Base-by-base conservation (phyloP, 257 asterid species). In the Nyctanthes arbortristis region DNA sequence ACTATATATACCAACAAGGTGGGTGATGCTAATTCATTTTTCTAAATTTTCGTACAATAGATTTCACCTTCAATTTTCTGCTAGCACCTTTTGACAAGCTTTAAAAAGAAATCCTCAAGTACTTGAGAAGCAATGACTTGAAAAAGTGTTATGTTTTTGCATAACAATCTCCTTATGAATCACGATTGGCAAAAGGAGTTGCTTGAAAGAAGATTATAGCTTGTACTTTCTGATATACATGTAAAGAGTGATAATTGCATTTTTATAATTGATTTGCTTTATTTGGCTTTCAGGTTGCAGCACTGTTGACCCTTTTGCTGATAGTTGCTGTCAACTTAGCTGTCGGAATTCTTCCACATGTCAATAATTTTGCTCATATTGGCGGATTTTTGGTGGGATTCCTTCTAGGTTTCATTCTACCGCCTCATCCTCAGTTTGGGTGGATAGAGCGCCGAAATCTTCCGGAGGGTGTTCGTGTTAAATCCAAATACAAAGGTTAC, bases 301-400 rank as follows among this genome's bases (percentile, higher is more conserved):
- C 97, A 6, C 72, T 93, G 7, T 57, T 88, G 66, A 85, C 93
- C 1, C 88, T 93, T 32, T 43, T 93, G 79, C 78, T 93, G 77
- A 81, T 90, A 34, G 79, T 89, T 52, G 20, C 80, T 61, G 77
- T 93, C 3, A 93, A 93, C 64, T 76, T 93, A 52, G 98, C 84
- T 2, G 82, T 88, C 60, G 97, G 98, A 49, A 85, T 93, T 68
- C 81, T 93, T 75, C 98, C 98, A 3, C 91, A 84, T 29, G 95
- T 93, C 5, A 87, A 90, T 65, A 93, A 90, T 78, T 90, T 90
- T 66, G 96, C 96, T 27, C 97, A 90, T 73, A 89, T 90, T 27
- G 98, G 98, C 64, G 98, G 98, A 63, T 93, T 93, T 77, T 65
- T 89, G 70, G 75, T 92, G 3, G 98, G 98, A 16, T 73, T 90